Base-by-base conservation (phyloP, 2,329 filamentous ascomycete species). In the Emergomyces orientalis region DNA sequence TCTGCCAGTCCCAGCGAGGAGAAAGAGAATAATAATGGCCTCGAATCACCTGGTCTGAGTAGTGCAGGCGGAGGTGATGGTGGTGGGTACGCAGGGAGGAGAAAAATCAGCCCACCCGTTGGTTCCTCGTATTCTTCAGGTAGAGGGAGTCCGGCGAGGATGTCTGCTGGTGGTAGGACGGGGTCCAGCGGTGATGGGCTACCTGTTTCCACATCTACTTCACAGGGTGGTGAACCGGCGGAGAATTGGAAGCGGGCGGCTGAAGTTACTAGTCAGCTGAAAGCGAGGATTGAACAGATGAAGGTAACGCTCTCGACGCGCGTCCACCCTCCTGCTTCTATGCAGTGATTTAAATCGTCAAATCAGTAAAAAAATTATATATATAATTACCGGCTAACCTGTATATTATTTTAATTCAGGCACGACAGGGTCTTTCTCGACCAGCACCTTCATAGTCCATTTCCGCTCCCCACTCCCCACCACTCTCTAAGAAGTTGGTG, bases 251-350 rank as follows among this genome's bases (percentile, higher is more conserved):
- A 92, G 79, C 83, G 94, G 69, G 94, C 94, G 22, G 94, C 94
- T 1, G 94, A 99, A 79, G 94, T 99, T 63, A 99, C 94, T 62
- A 97, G 92, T 76, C 94, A 97, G 75, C 77, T 99, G 71, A 99
- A 97, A 80, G 91, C 93, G 60, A 86, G 94, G 74, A 99, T 99
- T 75, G 94, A 97, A 80, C 89, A 94, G 81, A 99, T 99, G 94
- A 99, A 97, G 83, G 85, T 83, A 70, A 45, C 9, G 3, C 22
- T 19, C 27, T 34, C 27, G 27, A 34, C 27, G 6, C 17, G 6
- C 25, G 2, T 1, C 51, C 19, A 8, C 22, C n/a, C 3, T 14
- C n/a, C 45, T 9, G 43, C 19, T 45, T n/a, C 9, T 22, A 9
- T 4, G n/a, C 17, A n/a, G 17, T 22, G 43, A 45, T 45, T 13